Evolutionary conservation across 2,329 filamentous ascomycete genomes (phyloP), one percentile per base, ranked within the genome.

Genomic region (Cryphonectria japonica): DNA sequence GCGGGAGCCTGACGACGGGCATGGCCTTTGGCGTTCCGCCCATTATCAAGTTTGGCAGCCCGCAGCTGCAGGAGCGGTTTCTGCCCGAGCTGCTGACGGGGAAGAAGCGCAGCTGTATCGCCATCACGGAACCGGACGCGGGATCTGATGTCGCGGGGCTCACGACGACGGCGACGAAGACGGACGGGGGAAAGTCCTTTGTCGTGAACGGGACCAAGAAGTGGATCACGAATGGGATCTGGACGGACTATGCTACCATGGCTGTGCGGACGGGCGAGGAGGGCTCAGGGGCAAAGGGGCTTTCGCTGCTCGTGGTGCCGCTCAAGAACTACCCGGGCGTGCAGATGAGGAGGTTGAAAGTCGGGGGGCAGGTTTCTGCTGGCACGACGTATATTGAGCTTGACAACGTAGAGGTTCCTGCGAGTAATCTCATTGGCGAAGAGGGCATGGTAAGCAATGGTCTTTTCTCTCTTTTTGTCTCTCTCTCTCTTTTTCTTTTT

Each of bases 351-450:
- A 84, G 89, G 4, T 81, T 94, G 68, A 90, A 91, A 75, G 90
- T 93, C 1, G 82, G 85, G 1, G 92, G 92, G 0, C 88, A 91
- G 73, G 84, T 88, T 60, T 85, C 85, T 0, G 88, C 88, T 0
- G 92, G 92, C 2, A 94, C 92, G 1, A 93, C 92, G 0, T 94
- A 88, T 79, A 93, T 94, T 75, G 91, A 93, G 77, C 84, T 94
- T 1, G 91, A 93, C 76, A 91, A 94, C 68, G 92, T 94, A 29
- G 85, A 88, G 70, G 92, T 94, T 0, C 91, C 91, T 0, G 85
- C 89, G 0, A 86, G 87, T 76, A 93, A 94, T 77, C 80, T 94
- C 9, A 88, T 94, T 70, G 92, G 92, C 3, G 75, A 84, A 29
- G 92, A 94, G 78, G 91, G 91, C 26, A 71, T 69, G 71, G 71